Base-by-base conservation (phyloP, 176 grass and related monocot species). In the Bonia amplexicaulis region DNA sequence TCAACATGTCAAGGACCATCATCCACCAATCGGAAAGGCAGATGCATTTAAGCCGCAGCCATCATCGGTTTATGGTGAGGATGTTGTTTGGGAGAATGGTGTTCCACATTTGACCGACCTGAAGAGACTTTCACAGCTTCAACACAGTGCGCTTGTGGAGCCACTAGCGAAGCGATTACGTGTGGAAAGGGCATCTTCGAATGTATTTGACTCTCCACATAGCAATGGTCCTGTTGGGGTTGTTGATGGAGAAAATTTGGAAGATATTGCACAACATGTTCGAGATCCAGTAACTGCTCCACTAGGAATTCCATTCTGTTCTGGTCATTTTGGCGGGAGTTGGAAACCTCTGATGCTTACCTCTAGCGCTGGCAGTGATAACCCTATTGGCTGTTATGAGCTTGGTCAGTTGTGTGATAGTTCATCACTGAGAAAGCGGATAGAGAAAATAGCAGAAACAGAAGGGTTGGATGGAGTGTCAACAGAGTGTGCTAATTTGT, bases 271-370 rank as follows among this genome's bases (percentile, higher is more conserved):
- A 85, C 49, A 79, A 29, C 35, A 69, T 52, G 39, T 45, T 68
- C 65, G 44, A 90, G 45, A 31, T 58, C 71, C 82, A 63, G 77
- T 26, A 14, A 69, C 78, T 27, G 89, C 89, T 71, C 92, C 89
- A 47, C 86, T 94, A 64, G 89, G 92, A n/a, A 84, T 89, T 70
- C 76, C 92, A 12, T 89, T 94, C 55, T 94, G 89, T 74, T 75
- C 86, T 60, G 69, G 84, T 14, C 80, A 57, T 89, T 71, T 84
- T 13, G 86, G 83, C 46, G 80, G 80, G 47, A 84, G 74, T 41
- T 76, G 40, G 47, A 91, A 66, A 81, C 76, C 79, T 25, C 77
- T 71, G 57, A 72, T 60, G 73, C 25, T 54, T 46, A 9, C 52
- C 82, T 79, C 53, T 49, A 67, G 25, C 67, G 41, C 51, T 45